Base-by-base conservation (phyloP, 352 stramenopile genomes). In the Aphanomyces euteiches region DNA sequence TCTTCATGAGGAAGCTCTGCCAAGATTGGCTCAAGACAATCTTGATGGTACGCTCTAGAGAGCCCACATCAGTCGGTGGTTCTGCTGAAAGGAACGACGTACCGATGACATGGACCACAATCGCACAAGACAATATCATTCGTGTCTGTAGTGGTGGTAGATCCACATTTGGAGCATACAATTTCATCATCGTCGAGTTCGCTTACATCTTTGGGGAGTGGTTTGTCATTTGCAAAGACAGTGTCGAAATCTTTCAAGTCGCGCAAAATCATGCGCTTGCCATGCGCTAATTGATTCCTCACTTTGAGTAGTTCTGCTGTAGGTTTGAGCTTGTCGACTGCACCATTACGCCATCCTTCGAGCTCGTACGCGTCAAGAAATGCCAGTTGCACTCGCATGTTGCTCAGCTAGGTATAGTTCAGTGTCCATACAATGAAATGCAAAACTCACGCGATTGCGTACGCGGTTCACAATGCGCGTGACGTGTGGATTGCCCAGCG, bases 51-150 rank as follows among this genome's bases (percentile, higher is more conserved):
- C 12, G 84, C 87, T 36, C 64, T 70, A 47, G 5, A 37, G 3
- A 60, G 3, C 47, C 28, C 34, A 7, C 28, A 28, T 28, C 28
- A 28, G 28, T 28, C 28, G 28, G 28, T 28, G 28, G 28, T 28
- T 28, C 28, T 28, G 28, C 28, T 28, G 28, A 28, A 28, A 28
- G 39, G 3, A 12, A 39, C 34, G n/a, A 15, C 64, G 12, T 53
- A 70, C 64, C 87, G 85, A 66, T 84, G 78, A 38, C 87, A 95
- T 36, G 83, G 82, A 19, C 75, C 60, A 70, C 77, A 90, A 50
- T 95, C 87, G 37, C 87, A 95, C 43, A 95, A 74, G 50, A 95
- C 72, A 67, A 95, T 95, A 53, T 95, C 87, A 56, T 95, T 93
- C 72, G 88, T 81, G 7, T 78, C 75, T 3, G 78, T 73, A 12